Percentiles rank a stretch among this genome's conserved stretches.
Evolutionary conservation across 2,329 filamentous ascomycete species (phyloP).

Genomic region (Purpureocillium takamizusanense): DNA sequence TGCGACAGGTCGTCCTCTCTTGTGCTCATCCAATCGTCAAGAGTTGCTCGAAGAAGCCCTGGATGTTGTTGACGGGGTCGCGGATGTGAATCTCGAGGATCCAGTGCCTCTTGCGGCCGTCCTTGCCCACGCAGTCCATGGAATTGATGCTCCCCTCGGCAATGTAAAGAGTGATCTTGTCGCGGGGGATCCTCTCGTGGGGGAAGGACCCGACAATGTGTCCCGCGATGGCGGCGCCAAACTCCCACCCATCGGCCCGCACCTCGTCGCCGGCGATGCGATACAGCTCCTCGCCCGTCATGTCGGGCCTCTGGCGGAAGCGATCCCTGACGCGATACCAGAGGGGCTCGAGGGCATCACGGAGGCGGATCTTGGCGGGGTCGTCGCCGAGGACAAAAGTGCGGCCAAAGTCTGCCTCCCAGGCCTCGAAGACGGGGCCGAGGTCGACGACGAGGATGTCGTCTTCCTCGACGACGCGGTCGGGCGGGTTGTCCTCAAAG

Average conservation of each 20-base stretch:
- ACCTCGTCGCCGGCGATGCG: slow-evolving; percentile 30
- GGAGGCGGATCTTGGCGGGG: slow-evolving; percentile 30
- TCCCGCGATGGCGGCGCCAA: slow-evolving; percentile 33
- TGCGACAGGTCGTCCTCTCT: too few relatives aligned
- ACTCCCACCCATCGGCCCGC: slow-evolving; percentile 29
- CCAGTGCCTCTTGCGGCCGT: slow-evolving; percentile 36
- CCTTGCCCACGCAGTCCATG: slow-evolving; percentile 27
- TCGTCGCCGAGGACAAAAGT: slow-evolving; percentile 41
- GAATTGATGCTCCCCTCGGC: slow-evolving; percentile 30
- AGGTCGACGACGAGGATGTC: slow-evolving; percentile 44
- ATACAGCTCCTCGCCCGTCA: slow-evolving; percentile 39
- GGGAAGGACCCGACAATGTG: slow-evolving; percentile 42
- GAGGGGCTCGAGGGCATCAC: slow-evolving; percentile 35
- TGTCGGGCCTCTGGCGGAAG: slow-evolving; percentile 27
- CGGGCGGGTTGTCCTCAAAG: slow-evolving; percentile 38
- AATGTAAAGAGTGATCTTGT: slow-evolving; percentile 35
- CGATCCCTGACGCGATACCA: slow-evolving; percentile 34
- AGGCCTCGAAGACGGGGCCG: slow-evolving; percentile 41
- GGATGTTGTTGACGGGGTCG: slow-evolving; percentile 25
- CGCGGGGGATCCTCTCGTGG: slow-evolving; percentile 39
- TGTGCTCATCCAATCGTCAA: slow-evolving; percentile 11
- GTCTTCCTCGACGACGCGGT: slow-evolving; percentile 34
- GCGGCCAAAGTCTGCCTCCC: slow-evolving; percentile 44
- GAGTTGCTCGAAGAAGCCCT: slow-evolving; percentile 34
- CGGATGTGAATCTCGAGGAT: slow-evolving; percentile 40